Evolutionary conservation across 805 yeast genomes (phyloP).

Genomic region (Metschnikowia drakensbergensis): DNA sequence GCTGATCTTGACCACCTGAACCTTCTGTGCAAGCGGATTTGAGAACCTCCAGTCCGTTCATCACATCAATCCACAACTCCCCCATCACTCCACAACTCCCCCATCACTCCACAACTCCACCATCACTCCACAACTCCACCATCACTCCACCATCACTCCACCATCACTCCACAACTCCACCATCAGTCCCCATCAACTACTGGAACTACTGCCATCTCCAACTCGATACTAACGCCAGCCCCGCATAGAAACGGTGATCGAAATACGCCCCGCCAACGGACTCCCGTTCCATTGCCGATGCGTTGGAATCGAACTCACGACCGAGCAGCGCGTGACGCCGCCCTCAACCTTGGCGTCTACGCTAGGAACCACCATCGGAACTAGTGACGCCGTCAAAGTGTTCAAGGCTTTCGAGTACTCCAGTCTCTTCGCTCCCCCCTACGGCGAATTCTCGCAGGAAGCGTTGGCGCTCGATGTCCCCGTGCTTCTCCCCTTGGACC

Average conservation of each 20-base stretch:
- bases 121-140: too few species aligned
- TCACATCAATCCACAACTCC: not conserved
- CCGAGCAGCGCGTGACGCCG: slow-evolving; percentile 46
- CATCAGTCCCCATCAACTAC: too few species aligned
- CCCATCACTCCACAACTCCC: too few species aligned
- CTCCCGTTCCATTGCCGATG: slow-evolving; percentile 44
- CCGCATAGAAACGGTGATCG: slow-evolving; percentile 53
- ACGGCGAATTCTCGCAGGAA: slow-evolving; percentile 36
- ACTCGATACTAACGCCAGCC: slow-evolving; percentile 36
- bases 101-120: too few species aligned
- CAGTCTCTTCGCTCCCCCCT: slow-evolving; percentile 34
- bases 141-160: too few species aligned
- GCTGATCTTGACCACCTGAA: not conserved
- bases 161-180: too few species aligned
- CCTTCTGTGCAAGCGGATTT: too few species aligned
- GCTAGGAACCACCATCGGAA: slow-evolving; percentile 3
- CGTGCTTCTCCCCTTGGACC: slow-evolving; percentile 51
- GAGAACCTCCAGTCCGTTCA: too few species aligned
- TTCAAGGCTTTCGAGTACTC: slow-evolving; percentile 35
- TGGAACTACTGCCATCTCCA: not conserved
- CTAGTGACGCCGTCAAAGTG: slow-evolving; percentile 29
- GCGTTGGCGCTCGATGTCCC: slow-evolving; percentile 58
- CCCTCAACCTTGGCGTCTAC: slow-evolving; percentile 36
- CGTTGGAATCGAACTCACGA: slow-evolving; percentile 46
- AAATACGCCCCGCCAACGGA: slow-evolving; percentile 50